These are phyloP conservation scores for Exophiala xenobiotica DNA, from an alignment of 2,329 filamentous ascomycete genomes.

Conservation along the genomic window DNA sequence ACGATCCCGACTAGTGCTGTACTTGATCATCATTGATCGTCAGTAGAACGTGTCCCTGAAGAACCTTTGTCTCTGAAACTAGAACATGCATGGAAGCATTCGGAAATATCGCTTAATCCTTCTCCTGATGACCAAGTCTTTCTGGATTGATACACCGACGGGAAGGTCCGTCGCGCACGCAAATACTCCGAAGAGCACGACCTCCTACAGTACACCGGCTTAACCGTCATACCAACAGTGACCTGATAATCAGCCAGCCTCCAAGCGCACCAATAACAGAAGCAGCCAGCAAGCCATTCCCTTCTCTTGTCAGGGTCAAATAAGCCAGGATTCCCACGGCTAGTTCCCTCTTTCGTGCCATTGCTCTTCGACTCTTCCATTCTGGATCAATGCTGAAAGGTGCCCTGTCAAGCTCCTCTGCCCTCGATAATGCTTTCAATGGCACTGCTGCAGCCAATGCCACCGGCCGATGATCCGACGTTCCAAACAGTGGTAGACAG, in stretches of 20 bases:
- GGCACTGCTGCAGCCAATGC: slow-evolving; percentile 69
- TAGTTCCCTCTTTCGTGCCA: slow-evolving; percentile 59
- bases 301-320: slow-evolving; percentile 50
- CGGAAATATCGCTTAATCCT: slow-evolving; percentile 9
- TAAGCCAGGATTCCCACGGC: slow-evolving; percentile 59
- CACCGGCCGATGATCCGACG: slow-evolving; percentile 85
- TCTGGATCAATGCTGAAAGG: slow-evolving; percentile 59
- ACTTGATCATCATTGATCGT: not conserved
- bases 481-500: slow-evolving; percentile 73
- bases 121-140: slow-evolving; percentile 1
- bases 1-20: not conserved
- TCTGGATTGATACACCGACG: too few relatives aligned
- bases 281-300: slow-evolving; percentile 43
- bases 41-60: not conserved
- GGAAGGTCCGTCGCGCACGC: too few relatives aligned
- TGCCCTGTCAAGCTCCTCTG: slow-evolving; percentile 33
- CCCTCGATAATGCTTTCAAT: slow-evolving; percentile 43
- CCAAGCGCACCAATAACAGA: slow-evolving; percentile 37
- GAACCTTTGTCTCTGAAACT: not conserved
- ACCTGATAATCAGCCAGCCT: slow-evolving; percentile 44
- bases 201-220: not conserved
- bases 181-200: too few relatives aligned
- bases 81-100: slow-evolving; percentile 16
- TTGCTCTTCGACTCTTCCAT: slow-evolving; percentile 55
- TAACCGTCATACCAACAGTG: slow-evolving; percentile 30